phyloP scores from a whole-genome alignment of 148 eudicot species.

The Nepenthes gracilis region DNA sequence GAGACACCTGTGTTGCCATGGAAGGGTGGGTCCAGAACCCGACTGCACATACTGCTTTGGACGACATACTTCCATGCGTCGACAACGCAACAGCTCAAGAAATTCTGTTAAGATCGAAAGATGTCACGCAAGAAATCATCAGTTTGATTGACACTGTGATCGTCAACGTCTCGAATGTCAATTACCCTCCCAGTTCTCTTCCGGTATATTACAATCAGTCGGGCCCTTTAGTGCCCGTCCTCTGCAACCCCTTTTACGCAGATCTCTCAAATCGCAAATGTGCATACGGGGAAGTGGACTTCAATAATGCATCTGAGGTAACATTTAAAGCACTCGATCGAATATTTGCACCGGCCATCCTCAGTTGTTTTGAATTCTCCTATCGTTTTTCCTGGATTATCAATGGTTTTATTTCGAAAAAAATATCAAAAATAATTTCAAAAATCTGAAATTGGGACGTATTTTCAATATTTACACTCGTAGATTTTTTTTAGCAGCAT shows the following conservation, averaged over 20 bases:
- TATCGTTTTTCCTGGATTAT: not conserved
- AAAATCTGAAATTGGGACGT: too few species aligned
- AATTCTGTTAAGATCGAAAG: slow-evolving; percentile 43
- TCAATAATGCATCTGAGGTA: slow-evolving; percentile 56
- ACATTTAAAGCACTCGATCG: not conserved
- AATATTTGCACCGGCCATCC: not conserved
- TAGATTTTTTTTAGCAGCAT: too few species aligned
- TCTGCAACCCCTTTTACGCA: slow-evolving; percentile 68
- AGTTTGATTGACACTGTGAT: slow-evolving; percentile 37
- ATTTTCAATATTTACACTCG: too few species aligned
- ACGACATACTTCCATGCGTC: slow-evolving; percentile 74
- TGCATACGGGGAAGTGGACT: slow-evolving; percentile 50
- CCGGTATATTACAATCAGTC: slow-evolving; percentile 61
- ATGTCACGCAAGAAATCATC: slow-evolving; percentile 55
- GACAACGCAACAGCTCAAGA: slow-evolving; percentile 62
- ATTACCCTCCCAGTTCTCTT: slow-evolving; percentile 18
- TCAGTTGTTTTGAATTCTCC: not conserved
- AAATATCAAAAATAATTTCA: too few species aligned
- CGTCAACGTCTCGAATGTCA: slow-evolving; percentile 35
- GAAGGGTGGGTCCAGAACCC: slow-evolving; percentile 81
- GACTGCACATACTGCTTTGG: slow-evolving; percentile 65
- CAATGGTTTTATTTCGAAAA: too few species aligned
- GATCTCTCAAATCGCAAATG: slow-evolving; percentile 54
- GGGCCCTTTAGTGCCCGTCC: slow-evolving; percentile 62
- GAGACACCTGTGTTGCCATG: slow-evolving; percentile 90